Evolutionary conservation across 495 filamentous ascomycete genomes (phyloP).

Genomic region (Xylaria longipes): DNA sequence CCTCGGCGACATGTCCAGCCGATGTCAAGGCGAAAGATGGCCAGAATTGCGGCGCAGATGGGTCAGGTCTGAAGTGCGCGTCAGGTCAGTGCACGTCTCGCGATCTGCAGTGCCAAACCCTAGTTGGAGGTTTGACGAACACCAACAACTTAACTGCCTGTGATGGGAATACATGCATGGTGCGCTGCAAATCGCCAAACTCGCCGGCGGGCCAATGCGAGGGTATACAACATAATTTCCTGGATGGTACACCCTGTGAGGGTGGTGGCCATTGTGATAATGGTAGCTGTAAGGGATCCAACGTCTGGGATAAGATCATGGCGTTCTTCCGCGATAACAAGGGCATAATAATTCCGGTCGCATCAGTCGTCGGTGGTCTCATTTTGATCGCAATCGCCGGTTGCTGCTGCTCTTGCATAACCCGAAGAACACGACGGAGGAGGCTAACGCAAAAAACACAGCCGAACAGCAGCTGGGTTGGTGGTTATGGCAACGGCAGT

Average conservation of each 20-base stretch:
- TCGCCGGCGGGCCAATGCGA: constrained; percentile 70
- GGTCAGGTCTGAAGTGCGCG: constrained; percentile 73
- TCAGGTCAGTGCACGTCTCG: constrained; percentile 95
- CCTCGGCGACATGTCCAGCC: constrained; percentile 71
- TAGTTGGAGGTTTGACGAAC: constrained; percentile 79
- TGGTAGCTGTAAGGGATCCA: constrained; percentile 71
- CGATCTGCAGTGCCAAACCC: constrained; percentile 83
- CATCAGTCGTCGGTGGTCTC: constrained; percentile 68
- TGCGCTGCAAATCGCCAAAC: constrained; percentile 77
- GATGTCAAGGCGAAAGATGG: constrained; percentile 77
- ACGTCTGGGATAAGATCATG: constrained; percentile 63
- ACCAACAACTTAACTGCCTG: constrained; percentile 86
- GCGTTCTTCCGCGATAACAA: constrained; percentile 75
- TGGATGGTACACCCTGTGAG: constrained; percentile 89
- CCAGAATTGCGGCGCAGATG: constrained; percentile 63
- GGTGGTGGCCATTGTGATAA: constrained; percentile 81
- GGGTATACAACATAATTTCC: constrained; percentile 85
- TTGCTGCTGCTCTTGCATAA: constrained; percentile 65
- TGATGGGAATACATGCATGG: constrained; percentile 69
- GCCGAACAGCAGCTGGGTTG: constrained; percentile 37
- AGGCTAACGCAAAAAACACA: constrained; percentile 32
- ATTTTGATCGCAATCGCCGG: constrained; percentile 66
- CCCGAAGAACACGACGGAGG: constrained; percentile 44
- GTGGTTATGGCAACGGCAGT: constrained; percentile 23
- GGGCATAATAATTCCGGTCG: constrained; percentile 77